Conservation (phyloP, 1,284 basidiomycete genomes). For the Crepidotus sp. region DNA sequence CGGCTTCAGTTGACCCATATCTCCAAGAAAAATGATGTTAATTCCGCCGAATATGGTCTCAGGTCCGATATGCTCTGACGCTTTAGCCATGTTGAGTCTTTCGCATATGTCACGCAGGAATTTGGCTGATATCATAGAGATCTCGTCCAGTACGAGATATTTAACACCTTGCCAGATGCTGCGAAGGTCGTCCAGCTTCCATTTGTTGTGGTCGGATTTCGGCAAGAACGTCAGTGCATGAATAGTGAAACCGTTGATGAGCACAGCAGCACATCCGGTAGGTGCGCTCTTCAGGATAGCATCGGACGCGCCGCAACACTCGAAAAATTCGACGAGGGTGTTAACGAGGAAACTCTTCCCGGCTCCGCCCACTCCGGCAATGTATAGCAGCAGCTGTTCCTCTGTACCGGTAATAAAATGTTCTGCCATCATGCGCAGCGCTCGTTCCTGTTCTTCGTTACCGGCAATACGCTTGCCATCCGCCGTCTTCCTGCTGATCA, state of each 20-base stretch:
- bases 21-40: slow-evolving; percentile 22
- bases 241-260: slow-evolving; percentile 24
- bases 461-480: too few relatives aligned
- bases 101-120: slow-evolving; percentile 18
- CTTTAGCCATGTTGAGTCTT: slow-evolving; percentile 1
- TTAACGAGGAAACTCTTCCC: not conserved
- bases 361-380: not conserved
- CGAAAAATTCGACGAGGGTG: not conserved
- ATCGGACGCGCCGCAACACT: slow-evolving; percentile 23
- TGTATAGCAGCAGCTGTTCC: not conserved
- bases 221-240: slow-evolving; percentile 23
- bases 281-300: slow-evolving; percentile 28
- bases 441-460: slow-evolving; percentile 12
- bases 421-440: slow-evolving; percentile 11
- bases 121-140: slow-evolving; percentile 26
- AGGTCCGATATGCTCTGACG: not conserved
- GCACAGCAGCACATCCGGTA: slow-evolving; percentile 25
- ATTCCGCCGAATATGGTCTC: slow-evolving; percentile 19
- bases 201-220: too few relatives aligned
- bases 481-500: too few relatives aligned
- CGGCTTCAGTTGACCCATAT: slow-evolving; percentile 23
- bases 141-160: slow-evolving; percentile 25
- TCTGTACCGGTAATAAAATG: not conserved
- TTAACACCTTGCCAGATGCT: slow-evolving; percentile 14
- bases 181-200: not conserved